Base-by-base conservation (phyloP, 306 rosid genomes). In the Cucumis hystrix region DNA sequence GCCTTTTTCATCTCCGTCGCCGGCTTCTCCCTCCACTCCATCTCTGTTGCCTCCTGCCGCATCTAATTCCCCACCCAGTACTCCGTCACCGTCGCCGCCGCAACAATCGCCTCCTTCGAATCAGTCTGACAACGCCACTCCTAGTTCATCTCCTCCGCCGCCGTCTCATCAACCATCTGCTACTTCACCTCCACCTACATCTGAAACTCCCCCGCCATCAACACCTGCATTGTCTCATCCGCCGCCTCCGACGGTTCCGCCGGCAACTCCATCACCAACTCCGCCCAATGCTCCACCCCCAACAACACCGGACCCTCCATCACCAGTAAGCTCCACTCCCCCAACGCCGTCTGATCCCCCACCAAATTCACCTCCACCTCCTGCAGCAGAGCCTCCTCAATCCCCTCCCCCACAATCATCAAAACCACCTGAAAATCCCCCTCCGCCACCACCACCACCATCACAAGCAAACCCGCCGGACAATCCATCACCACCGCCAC, bases 1-100 rank as follows among this genome's bases (percentile, higher is more conserved):
- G 33, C 92, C 94, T 58, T 61, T 76, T 67, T 86, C 91, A 10
- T 39, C 89, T 30, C 63, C 89, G 30, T 57, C 84, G 35, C 87
- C 90, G 45, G 65, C 87, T 64, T 68, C 87, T 33, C 71, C 45
- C 12, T 56, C 88, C 21, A 51, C 82, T 4, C 62, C 70, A 13
- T 60, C 83, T 51, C 82, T 82, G 18, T 80, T 80, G 59, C 85
- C 76, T 56, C 77, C 85, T 20, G 63, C 83, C 37, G 40, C 75
- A 10, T 43, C 80, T 8, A 25, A 11, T 56, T 60, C 82, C 4
- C 77, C 81, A 20, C 83, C 81, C 10, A 37, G 4, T 65, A 16
- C 25, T 65, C 71, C 71, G 20, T 40, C 72, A 8, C 72, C 51
- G 21, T 66, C 28, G 4, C 28, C 41, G 43, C 78, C 82, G 59